Percentiles rank a stretch among this genome's conserved stretches.
phyloP scores from a whole-genome alignment of 257 asterid genomes.

The Petrea volubilis region DNA sequence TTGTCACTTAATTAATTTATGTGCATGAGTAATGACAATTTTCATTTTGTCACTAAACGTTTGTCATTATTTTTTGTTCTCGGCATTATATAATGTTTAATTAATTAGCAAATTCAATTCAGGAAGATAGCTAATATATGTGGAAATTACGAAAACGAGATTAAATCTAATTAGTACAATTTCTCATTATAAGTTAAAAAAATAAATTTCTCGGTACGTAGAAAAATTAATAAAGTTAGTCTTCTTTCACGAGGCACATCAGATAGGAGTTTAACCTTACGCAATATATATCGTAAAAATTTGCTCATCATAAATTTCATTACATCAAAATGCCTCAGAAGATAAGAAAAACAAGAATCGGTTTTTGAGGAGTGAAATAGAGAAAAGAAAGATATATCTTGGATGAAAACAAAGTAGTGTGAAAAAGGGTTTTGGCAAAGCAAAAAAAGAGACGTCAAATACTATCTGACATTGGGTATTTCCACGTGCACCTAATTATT shows the following conservation, averaged over 20 bases:
- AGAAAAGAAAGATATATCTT: constrained; percentile 15
- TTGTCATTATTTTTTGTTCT: no score
- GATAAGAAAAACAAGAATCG: not conserved
- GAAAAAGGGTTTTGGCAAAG: constrained; percentile 27
- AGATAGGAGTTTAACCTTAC: constrained; percentile 7
- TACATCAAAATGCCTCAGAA: constrained; percentile 22
- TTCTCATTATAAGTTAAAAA: not conserved
- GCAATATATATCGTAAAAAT: constrained; percentile 5
- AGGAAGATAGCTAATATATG: not conserved
- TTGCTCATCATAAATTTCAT: constrained; percentile 17
- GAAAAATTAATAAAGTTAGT: constrained; percentile 9
- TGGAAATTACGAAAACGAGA: not conserved
- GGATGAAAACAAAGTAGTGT: constrained; percentile 25
- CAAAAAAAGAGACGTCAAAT: constrained; percentile 24
- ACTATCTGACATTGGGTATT: constrained; percentile 36
- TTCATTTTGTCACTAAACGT: no score
- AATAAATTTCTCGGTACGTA: not conserved
- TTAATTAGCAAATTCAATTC: not conserved
- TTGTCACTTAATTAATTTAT: no score
- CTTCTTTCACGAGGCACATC: constrained; percentile 23
- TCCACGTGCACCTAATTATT: constrained; percentile 46
- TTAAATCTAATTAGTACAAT: not conserved
- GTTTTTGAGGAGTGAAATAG: no score
- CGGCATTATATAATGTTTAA: no score
- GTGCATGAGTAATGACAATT: no score